These are phyloP conservation scores for Phialophora macrospora DNA, from an alignment of 2,329 filamentous ascomycete species.

Conservation along the genomic window DNA sequence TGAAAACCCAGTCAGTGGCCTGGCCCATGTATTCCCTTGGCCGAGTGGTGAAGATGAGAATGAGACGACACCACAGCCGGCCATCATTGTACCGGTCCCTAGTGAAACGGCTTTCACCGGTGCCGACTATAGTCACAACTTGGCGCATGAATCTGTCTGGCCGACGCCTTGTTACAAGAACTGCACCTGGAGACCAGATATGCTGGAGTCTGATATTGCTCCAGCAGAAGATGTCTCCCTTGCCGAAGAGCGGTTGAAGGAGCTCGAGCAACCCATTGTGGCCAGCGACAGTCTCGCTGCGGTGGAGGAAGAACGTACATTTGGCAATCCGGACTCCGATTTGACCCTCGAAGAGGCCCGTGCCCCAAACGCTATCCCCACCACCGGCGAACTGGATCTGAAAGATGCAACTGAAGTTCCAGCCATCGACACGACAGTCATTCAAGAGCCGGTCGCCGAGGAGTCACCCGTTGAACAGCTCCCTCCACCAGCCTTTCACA, in stretches of 20 bases:
- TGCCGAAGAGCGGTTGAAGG: neutral
- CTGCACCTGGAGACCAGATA: neutral
- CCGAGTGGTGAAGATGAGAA: neutral
- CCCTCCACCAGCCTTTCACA: too few species aligned
- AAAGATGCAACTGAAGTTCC: neutral
- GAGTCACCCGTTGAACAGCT: neutral
- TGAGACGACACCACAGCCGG: neutral
- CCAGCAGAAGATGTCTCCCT: neutral
- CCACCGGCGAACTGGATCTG: neutral
- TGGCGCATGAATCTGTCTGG: neutral
- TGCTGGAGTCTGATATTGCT: neutral
- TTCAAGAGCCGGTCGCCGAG: neutral
- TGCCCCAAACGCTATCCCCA: too few species aligned
- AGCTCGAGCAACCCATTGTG: neutral
- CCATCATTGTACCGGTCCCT: neutral
- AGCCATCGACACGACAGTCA: neutral
- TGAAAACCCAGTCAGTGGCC: neutral
- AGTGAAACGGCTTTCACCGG: neutral
- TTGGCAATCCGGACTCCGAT: neutral
- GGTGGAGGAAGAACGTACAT: neutral
- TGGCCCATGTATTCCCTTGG: neutral
- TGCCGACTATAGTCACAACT: neutral
- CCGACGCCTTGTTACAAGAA: neutral
- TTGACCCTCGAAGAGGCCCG: neutral
- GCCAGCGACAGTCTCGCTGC: neutral